Evolutionary conservation across 164 flowering plant species (phyloP), one percentile per base, ranked within the genome.

Genomic region (Echeveria elegans): DNA sequence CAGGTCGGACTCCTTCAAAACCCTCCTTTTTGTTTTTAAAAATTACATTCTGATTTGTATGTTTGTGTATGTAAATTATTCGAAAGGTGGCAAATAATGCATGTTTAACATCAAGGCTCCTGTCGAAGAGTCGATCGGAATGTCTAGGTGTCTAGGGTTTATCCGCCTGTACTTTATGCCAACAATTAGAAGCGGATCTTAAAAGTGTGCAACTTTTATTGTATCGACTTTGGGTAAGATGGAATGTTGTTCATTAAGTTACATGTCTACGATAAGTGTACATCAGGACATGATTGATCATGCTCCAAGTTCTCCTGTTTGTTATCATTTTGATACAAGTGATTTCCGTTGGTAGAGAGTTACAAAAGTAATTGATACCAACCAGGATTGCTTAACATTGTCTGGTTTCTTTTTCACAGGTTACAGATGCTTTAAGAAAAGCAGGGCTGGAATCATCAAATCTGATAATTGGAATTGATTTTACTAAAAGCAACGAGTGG

Each of bases 401-500:
- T 11, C 2, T 29, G 12, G 26, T 53, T 26, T 2, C 32, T 19
- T 28, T 56, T 68, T 74, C n/a, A 63, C 79, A 85, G 88, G 94
- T 86, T 47, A 79, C 81, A 26, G 37, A 18, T 29, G 87, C 94
- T 29, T 72, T 88, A 66, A 83, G 83, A 67, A 80, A 85, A 66
- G 67, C 87, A 32, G 94, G 94, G 60, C 80, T 88, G 9, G 94
- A 88, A 67, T 88, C 90, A 69, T 88, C 90, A 40, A 83, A 88
- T 75, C 82, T 88, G 40, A 86, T 88, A 67, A 11, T 88, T 63
- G 94, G 94, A 56, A 77, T 88, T 45, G 94, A 88, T 79, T 88
- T 88, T 72, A 88, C 90, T 0, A 86, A 86, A 72, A 88, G 94
- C 81, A 88, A 88, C 64, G 90, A 86, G 70, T 88, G 94, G 94